Evolutionary conservation across 176 grass and related monocot species (phyloP).

Genomic region (Tillandsia fasciculata): DNA sequence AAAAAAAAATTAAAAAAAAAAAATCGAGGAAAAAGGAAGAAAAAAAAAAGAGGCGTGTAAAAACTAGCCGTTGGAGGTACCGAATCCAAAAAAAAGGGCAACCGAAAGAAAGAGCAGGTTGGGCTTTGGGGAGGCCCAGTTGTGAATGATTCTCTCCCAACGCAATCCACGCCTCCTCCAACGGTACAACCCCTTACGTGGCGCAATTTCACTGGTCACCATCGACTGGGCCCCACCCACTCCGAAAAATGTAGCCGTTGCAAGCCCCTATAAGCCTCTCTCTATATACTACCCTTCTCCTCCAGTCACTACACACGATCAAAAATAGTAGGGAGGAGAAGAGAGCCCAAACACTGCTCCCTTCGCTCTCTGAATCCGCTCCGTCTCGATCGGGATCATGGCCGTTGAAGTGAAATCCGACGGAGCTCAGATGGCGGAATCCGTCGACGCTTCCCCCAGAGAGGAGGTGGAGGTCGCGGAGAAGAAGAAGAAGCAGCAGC

Average conservation of each 20-base stretch:
- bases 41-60: neutral
- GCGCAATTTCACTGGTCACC: conserved; percentile 19
- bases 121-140: conserved; percentile 16
- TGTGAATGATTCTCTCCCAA: conserved; percentile 25
- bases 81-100: neutral
- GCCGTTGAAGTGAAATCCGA: conserved; percentile 15
- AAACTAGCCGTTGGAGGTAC: conserved; percentile 35
- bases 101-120: neutral
- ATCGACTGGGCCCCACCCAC: neutral
- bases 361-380: neutral
- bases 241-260: conserved; percentile 22
- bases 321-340: neutral
- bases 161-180: neutral
- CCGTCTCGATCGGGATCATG: conserved; percentile 8
- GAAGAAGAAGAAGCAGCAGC: conserved; percentile 10
- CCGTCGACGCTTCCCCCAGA: neutral
- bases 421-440: neutral
- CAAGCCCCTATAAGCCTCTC: neutral
- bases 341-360: neutral
- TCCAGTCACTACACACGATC: neutral
- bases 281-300: neutral
- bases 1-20: too few species aligned
- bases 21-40: neutral
- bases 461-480: conserved; percentile 3
- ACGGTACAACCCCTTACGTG: conserved; percentile 8